Conservation (phyloP, 73 alveolate species). For the Paramecium sexaurelia region DNA sequence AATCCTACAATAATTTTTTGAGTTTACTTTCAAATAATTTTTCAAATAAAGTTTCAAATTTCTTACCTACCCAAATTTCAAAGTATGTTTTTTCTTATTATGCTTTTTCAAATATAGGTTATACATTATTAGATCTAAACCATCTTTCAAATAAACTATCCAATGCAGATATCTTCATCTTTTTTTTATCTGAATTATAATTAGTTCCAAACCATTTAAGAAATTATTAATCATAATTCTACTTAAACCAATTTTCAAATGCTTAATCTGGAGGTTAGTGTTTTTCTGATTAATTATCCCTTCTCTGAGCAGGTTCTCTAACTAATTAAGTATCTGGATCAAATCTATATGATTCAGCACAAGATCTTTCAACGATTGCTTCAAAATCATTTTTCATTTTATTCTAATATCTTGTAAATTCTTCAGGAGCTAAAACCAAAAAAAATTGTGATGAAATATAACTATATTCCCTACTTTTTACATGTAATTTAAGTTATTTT, state of each 20-base stretch:
- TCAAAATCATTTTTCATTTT: not conserved
- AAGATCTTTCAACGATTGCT: not conserved
- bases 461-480: conserved; percentile 29
- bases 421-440: conserved; percentile 52
- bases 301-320: not conserved
- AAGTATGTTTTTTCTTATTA: conserved; percentile 30
- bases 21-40: conserved; percentile 27
- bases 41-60: conserved; percentile 29
- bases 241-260: conserved; percentile 48
- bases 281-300: not conserved
- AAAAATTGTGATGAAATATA: conserved; percentile 33
- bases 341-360: conserved; percentile 9
- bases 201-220: conserved; percentile 28
- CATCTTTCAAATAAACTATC: conserved; percentile 22
- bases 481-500: conserved; percentile 36
- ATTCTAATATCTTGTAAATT: conserved; percentile 9
- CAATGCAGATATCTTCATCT: not conserved
- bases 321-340: conserved; percentile 8
- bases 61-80: conserved; percentile 39
- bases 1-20: not conserved
- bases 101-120: conserved; percentile 37
- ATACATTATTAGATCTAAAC: conserved; percentile 53
- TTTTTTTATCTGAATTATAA: not conserved
- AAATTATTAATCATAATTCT: conserved; percentile 4
- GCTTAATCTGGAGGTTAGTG: conserved; percentile 44